A percentile compares a stretch with the other conserved stretches of the same genome.
Conservation (phyloP, 768 basidiomycete species). For the Trametes gibbosa region DNA sequence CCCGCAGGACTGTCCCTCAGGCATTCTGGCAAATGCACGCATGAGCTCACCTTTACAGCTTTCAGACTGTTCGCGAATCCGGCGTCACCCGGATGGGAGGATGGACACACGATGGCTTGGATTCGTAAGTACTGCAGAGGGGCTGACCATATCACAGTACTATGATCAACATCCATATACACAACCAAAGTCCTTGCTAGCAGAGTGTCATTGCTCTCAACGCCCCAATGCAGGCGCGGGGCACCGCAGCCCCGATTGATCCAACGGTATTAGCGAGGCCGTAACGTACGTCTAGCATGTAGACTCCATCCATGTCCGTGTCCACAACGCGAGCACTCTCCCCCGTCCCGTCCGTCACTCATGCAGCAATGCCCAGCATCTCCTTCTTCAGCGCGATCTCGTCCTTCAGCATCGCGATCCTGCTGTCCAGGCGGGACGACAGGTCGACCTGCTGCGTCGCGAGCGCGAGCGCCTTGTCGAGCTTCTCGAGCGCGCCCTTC, state of each 20-base stretch:
- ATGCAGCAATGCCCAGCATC: constrained; percentile 28
- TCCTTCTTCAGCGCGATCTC: constrained; percentile 65
- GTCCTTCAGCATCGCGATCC: constrained; percentile 66
- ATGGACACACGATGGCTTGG: too few species aligned
- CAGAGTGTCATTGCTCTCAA: too few species aligned
- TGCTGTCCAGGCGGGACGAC: constrained; percentile 64
- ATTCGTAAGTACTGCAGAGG: too few species aligned
- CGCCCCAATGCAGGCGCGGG: not conserved
- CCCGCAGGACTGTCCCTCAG: too few species aligned
- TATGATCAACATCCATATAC: not conserved
- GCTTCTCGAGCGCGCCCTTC: constrained; percentile 43
- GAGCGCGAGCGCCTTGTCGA: constrained; percentile 49
- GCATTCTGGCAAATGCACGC: too few species aligned
- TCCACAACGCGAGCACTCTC: too few species aligned
- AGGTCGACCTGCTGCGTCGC: constrained; percentile 59
- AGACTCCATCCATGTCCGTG: too few species aligned
- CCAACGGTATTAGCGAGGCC: constrained; percentile 2
- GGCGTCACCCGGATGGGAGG: too few species aligned
- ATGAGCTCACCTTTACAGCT: too few species aligned
- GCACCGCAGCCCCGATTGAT: not conserved
- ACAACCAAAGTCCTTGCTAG: not conserved
- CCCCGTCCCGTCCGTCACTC: too few species aligned
- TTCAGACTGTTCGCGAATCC: too few species aligned
- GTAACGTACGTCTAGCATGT: constrained; percentile 1
- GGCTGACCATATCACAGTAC: too few species aligned